A percentile compares a stretch with the other conserved stretches of the same genome.
Evolutionary conservation across 371 early-diverging fungal species (phyloP).

Genomic region (Apophysomyces ossiformis): DNA sequence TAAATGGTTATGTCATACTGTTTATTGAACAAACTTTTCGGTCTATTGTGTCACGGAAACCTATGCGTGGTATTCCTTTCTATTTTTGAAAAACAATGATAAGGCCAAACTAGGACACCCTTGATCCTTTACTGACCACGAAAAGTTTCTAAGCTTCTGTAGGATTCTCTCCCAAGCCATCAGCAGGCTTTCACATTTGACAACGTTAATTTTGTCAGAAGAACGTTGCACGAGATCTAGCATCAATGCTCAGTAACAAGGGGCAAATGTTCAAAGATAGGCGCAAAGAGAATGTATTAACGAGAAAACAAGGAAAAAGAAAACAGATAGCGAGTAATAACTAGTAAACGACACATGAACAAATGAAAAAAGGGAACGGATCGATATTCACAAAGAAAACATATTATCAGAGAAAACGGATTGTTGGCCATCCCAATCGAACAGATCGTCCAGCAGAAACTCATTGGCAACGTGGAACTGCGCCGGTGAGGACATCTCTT

Average conservation of each 20-base stretch:
- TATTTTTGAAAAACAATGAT: too few relatives aligned
- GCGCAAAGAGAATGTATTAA: background rate
- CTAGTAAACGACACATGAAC: constrained; percentile 8
- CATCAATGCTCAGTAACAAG: too few relatives aligned
- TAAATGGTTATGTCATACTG: too few relatives aligned
- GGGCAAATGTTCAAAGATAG: background rate
- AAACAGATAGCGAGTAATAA: background rate
- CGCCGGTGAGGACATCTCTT: constrained; percentile 31
- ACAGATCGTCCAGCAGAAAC: constrained; percentile 42
- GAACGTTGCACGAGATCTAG: background rate
- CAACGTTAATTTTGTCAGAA: constrained; percentile 9
- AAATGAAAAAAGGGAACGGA: background rate
- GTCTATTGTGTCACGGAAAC: too few relatives aligned
- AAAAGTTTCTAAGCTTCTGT: background rate
- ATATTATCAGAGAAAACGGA: constrained; percentile 12
- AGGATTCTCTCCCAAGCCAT: background rate
- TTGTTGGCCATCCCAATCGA: constrained; percentile 50
- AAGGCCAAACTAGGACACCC: background rate
- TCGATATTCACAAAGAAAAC: constrained; percentile 10
- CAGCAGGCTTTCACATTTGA: constrained; percentile 11
- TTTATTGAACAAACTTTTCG: too few relatives aligned
- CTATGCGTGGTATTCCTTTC: too few relatives aligned
- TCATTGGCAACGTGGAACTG: constrained; percentile 23
- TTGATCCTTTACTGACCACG: constrained; percentile 3
- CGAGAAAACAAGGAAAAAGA: background rate